Evolutionary conservation across 106 monocot genomes (phyloP).

Genomic region (Dioscorea zingiberensis): DNA sequence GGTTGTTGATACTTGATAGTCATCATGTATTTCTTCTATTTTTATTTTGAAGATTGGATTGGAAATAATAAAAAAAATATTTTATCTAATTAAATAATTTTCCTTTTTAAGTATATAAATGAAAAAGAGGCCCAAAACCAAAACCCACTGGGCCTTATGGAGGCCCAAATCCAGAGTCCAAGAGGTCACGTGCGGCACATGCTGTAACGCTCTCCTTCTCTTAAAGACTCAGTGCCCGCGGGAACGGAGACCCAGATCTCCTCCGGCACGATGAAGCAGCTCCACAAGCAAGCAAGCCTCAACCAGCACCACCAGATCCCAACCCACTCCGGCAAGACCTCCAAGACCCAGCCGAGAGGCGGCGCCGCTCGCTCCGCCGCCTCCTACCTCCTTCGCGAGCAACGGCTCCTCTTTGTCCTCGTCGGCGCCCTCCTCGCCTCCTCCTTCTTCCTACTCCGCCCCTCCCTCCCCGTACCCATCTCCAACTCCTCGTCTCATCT

Average conservation of each 20-base stretch:
- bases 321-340: not conserved
- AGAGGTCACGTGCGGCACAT: too few relatives aligned
- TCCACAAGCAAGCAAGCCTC: conserved; percentile 40
- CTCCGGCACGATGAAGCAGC: conserved; percentile 43
- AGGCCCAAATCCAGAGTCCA: too few relatives aligned
- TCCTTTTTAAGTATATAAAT: too few relatives aligned
- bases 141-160: too few relatives aligned
- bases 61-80: too few relatives aligned
- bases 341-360: not conserved
- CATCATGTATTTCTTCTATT: too few relatives aligned
- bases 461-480: not conserved
- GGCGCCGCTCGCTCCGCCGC: conserved; percentile 22
- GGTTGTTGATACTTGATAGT: too few relatives aligned
- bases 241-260: not conserved
- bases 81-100: too few relatives aligned
- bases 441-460: conserved; percentile 48
- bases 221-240: too few relatives aligned
- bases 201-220: too few relatives aligned
- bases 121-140: too few relatives aligned
- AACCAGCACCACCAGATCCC: conserved; percentile 6
- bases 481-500: conserved; percentile 7
- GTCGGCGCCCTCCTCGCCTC: conserved; percentile 54
- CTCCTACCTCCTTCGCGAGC: conserved; percentile 47
- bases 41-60: too few relatives aligned
- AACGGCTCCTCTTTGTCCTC: conserved; percentile 61